Percentiles rank a stretch among this genome's conserved stretches.
These are phyloP conservation scores for Mortierella sp. DNA, from an alignment of 371 early-diverging fungal species.

Conservation along the genomic window DNA sequence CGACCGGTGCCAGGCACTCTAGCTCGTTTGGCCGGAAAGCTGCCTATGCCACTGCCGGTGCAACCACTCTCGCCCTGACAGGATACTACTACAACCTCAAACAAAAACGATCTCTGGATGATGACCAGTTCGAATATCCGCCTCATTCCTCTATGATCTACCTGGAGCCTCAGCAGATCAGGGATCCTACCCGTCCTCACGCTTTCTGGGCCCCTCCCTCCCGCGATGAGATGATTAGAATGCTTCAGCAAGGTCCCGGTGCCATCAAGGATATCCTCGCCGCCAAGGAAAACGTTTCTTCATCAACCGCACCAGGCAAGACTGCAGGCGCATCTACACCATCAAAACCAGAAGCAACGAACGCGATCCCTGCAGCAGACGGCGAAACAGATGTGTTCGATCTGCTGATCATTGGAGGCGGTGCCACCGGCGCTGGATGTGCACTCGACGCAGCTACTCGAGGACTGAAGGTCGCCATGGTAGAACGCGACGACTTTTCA, in stretches of 20 bases:
- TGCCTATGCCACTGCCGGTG: constrained; percentile 41
- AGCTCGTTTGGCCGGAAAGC: constrained; percentile 27
- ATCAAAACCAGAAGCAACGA: constrained; percentile 5
- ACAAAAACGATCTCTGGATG: constrained; percentile 19
- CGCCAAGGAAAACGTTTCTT: constrained; percentile 8
- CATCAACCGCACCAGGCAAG: neutral
- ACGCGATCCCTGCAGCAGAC: constrained; percentile 2
- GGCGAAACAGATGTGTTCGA: constrained; percentile 77
- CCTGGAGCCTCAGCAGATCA: constrained; percentile 41
- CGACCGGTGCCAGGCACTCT: constrained; percentile 30
- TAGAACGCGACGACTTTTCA: constrained; percentile 98
- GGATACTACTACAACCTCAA: constrained; percentile 39
- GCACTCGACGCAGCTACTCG: constrained; percentile 98
- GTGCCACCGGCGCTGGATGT: constrained; percentile 97
- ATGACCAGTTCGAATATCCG: constrained; percentile 23
- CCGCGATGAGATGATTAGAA: constrained; percentile 76
- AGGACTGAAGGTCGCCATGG: constrained; percentile 96
- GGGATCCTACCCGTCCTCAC: constrained; percentile 57
- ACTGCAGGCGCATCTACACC: constrained; percentile 8
- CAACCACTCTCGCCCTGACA: constrained; percentile 32
- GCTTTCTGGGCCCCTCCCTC: constrained; percentile 80
- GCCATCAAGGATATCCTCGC: constrained; percentile 55
- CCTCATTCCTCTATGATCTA: constrained; percentile 50
- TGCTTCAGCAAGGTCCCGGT: constrained; percentile 63
- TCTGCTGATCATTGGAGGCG: constrained; percentile 97